Conservation (phyloP, 2,329 filamentous ascomycete genomes). For the Colletotrichum kahawae region DNA sequence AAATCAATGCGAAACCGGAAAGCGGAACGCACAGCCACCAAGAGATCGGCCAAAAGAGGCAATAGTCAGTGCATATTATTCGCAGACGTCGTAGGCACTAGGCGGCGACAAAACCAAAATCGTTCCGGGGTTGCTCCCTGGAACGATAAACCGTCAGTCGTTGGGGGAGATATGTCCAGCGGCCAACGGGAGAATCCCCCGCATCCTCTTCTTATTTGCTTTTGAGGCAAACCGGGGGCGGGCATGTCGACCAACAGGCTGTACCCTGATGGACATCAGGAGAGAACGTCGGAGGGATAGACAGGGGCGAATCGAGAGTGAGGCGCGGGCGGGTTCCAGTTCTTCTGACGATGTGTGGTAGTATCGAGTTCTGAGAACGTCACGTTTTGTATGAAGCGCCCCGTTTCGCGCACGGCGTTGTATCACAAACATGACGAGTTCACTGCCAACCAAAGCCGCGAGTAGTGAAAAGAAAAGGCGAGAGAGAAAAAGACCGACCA, state of each 20-base stretch:
- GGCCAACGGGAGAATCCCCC: slow-evolving; percentile 11
- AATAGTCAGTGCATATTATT: not conserved
- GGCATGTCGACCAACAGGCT: not conserved
- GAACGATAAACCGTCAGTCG: not conserved
- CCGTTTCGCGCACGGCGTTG: slow-evolving; percentile 9
- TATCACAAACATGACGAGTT: not conserved
- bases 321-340: not conserved
- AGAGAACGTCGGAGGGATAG: not conserved
- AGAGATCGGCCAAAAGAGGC: slow-evolving; percentile 10
- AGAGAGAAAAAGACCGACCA: not conserved
- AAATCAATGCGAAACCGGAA: slow-evolving; percentile 23
- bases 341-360: not conserved
- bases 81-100: not conserved
- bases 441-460: not conserved
- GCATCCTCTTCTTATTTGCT: not conserved
- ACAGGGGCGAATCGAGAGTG: not conserved
- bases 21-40: slow-evolving; percentile 21
- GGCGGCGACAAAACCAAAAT: not conserved
- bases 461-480: not conserved
- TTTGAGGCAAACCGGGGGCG: not conserved
- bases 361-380: not conserved
- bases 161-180: not conserved
- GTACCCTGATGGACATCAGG: not conserved
- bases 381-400: not conserved
- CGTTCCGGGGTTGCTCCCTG: not conserved